These are phyloP conservation scores for Leccinellum rugosiceps DNA, from an alignment of 768 basidiomycete species.

Conservation along the genomic window DNA sequence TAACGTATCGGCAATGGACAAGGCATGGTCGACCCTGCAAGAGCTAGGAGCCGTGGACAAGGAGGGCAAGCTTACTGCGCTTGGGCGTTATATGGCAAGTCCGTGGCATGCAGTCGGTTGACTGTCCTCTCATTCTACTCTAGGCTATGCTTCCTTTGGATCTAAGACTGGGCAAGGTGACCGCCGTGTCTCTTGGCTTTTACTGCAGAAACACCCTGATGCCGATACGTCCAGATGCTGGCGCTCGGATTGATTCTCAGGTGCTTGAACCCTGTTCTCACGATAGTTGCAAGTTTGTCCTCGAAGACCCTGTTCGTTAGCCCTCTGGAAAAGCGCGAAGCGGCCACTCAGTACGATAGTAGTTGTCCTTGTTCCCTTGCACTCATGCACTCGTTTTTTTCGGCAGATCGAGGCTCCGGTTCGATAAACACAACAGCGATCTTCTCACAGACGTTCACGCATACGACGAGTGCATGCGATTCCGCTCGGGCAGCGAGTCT, in stretches of 20 bases:
- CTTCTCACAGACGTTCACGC: constrained; percentile 79
- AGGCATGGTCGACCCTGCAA: constrained; percentile 67
- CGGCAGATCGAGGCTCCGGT: constrained; percentile 66
- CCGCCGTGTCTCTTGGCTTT: neutral
- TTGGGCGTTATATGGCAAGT: constrained; percentile 76
- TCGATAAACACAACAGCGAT: constrained; percentile 74
- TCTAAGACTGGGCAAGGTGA: constrained; percentile 79
- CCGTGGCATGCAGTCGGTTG: neutral
- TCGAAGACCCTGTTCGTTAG: constrained; percentile 84
- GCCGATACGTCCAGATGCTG: constrained; percentile 84
- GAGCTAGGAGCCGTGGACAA: constrained; percentile 76
- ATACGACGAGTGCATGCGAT: constrained; percentile 58
- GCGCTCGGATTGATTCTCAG: constrained; percentile 80
- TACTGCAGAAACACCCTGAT: constrained; percentile 49
- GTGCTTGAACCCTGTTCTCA: constrained; percentile 78
- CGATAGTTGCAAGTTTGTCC: constrained; percentile 78
- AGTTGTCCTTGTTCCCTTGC: neutral
- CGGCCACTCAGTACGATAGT: constrained; percentile 58
- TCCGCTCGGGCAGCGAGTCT: constrained; percentile 50
- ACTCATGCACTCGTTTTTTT: neutral
- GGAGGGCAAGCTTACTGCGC: constrained; percentile 65
- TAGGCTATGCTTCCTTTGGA: constrained; percentile 87
- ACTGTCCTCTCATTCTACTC: neutral
- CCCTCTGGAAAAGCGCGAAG: constrained; percentile 82
- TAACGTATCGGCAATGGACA: constrained; percentile 66